A percentile compares a stretch with the other conserved stretches of the same genome.
These are phyloP conservation scores for Cymodocea nodosa DNA, from an alignment of 116 monocot genomes.

Conservation along the genomic window DNA sequence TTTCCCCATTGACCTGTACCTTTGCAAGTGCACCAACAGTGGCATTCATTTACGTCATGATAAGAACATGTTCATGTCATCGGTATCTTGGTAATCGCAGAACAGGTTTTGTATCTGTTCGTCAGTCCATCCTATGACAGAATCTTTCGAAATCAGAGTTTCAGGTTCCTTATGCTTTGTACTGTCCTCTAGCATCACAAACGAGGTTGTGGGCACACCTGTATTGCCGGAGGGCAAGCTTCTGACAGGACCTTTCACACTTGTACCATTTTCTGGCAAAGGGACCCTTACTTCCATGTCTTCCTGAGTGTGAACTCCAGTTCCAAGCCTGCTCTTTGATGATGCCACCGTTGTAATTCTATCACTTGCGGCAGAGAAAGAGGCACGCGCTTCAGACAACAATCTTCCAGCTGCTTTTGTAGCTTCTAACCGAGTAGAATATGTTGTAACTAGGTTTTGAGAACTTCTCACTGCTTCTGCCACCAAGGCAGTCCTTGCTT, in stretches of 20 bases:
- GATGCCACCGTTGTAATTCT: not conserved
- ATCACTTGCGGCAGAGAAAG: not conserved
- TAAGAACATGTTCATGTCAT: not conserved
- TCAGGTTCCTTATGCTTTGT: slow-evolving; percentile 10
- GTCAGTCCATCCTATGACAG: slow-evolving; percentile 60
- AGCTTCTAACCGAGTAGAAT: too few species aligned
- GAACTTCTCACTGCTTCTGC: not conserved
- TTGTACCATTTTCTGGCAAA: not conserved
- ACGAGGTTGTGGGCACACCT: not conserved
- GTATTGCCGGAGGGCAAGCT: not conserved
- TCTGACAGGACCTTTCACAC: not conserved
- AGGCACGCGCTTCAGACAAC: not conserved
- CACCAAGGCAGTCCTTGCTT: not conserved
- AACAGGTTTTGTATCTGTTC: slow-evolving; percentile 61
- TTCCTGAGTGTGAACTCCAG: not conserved
- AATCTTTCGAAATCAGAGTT: slow-evolving; percentile 21
- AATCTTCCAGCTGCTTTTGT: not conserved
- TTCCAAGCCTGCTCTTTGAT: not conserved
- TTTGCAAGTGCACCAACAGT: not conserved
- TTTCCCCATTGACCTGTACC: not conserved
- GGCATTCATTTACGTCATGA: slow-evolving; percentile 1
- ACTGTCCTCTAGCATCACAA: slow-evolving; percentile 3
- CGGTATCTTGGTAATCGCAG: slow-evolving; percentile 43
- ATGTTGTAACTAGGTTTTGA: too few species aligned
- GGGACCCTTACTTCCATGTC: not conserved